phyloP scores from a whole-genome alignment of 2,329 filamentous ascomycete genomes.

The Coleophoma crateriformis region DNA sequence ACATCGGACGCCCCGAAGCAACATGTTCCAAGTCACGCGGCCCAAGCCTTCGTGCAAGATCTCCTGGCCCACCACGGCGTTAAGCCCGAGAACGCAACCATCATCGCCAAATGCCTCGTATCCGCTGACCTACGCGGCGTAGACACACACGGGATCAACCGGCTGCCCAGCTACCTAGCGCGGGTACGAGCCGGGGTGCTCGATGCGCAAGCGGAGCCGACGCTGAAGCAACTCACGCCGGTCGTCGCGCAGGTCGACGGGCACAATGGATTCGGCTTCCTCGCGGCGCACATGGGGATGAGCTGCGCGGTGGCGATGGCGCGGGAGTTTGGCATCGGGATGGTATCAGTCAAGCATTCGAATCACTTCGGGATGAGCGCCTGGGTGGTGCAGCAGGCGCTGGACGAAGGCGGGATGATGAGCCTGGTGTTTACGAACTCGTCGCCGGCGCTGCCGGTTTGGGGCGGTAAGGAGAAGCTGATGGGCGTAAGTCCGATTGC shows the following conservation, averaged over 20 bases:
- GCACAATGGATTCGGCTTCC: slow-evolving; percentile 70
- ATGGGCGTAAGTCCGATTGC: slow-evolving; percentile 33
- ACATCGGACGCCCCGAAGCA: neutral
- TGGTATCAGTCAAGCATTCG: slow-evolving; percentile 69
- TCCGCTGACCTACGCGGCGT: slow-evolving; percentile 73
- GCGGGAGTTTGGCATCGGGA: slow-evolving; percentile 60
- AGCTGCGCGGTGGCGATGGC: slow-evolving; percentile 62
- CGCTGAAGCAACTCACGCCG: slow-evolving; percentile 57
- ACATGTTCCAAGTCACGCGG: neutral
- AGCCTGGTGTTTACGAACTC: slow-evolving; percentile 30
- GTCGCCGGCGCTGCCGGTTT: slow-evolving; percentile 25
- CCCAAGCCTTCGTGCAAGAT: slow-evolving; percentile 38
- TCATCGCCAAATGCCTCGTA: slow-evolving; percentile 63
- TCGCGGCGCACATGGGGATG: slow-evolving; percentile 65
- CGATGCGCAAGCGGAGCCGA: slow-evolving; percentile 52
- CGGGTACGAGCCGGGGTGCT: slow-evolving; percentile 67
- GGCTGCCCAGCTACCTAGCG: slow-evolving; percentile 72
- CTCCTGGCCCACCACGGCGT: slow-evolving; percentile 59
- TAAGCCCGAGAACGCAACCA: slow-evolving; percentile 48
- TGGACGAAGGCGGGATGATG: slow-evolving; percentile 64
- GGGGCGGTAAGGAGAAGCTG: slow-evolving; percentile 25
- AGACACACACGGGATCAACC: slow-evolving; percentile 74
- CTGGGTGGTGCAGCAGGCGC: slow-evolving; percentile 72
- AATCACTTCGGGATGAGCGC: slow-evolving; percentile 84
- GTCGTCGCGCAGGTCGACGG: slow-evolving; percentile 61